Base-by-base conservation (phyloP, 805 yeast genomes). In the Tetrapisispora nanseiensis region DNA sequence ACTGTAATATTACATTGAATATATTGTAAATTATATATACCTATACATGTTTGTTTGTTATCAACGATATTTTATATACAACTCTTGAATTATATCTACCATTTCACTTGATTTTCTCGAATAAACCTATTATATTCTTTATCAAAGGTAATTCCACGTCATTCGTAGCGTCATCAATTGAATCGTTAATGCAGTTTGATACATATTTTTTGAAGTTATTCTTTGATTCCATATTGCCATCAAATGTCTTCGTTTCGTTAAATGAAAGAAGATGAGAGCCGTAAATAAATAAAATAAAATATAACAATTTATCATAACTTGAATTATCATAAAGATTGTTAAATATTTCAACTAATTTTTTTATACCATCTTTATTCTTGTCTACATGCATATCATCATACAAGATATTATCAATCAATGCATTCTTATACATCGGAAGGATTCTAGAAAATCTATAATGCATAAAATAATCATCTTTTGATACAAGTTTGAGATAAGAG, bases 121-220 rank as follows among this genome's bases (percentile, higher is more conserved):
- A 54, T 18, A 56, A 29, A 24, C 47, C 52, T 21, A 59, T 24
- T 30, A 56, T 36, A 11, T 55, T 49, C 32, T 46, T 45, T 3
- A 58, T 39, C 19, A 59, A 33, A 3, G 59, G 40, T 24, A 61
- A 24, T 41, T 61, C 63, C 4, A 58, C 59, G 20, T 52, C 54
- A 26, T 48, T 51, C 6, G 47, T 46, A 24, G 46, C 45, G n/a
- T 46, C 54, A 8, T 44, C 42, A 13, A 48, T 33, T 23, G 53
- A 31, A 41, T 57, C 57, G 16, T 46, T 40, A 2, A 55, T 40
- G 36, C 58, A 55, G 27, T 52, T 54, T 29, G 39, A 46, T 27
- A 60, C 49, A 36, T 51, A 51, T 26, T 36, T 42, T 16, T 51
- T 49, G 2, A 26, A 6, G 8, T 35, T 37, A 5, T 42, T 21